Evolutionary conservation across 176 grass and related monocot genomes (phyloP).

Genomic region (Bromus sterilis): DNA sequence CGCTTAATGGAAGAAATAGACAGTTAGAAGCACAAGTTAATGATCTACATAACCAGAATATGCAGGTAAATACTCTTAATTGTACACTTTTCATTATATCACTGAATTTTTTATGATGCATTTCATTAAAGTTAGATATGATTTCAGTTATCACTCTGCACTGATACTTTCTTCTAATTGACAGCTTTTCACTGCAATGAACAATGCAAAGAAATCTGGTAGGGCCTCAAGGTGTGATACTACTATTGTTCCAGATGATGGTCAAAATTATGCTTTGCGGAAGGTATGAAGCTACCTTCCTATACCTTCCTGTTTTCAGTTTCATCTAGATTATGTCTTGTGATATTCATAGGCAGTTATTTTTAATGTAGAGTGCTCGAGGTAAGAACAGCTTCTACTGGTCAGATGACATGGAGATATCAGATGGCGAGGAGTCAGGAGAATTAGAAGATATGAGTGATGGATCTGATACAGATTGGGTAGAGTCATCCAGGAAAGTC

Average conservation of each 20-base stretch:
- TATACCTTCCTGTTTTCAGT: background rate
- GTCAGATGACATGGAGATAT: conserved; percentile 90
- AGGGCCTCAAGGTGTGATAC: background rate
- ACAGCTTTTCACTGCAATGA: conserved; percentile 59
- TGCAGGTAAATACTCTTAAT: conserved; percentile 34
- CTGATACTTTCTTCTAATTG: conserved; percentile 19
- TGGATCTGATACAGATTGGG: conserved; percentile 55
- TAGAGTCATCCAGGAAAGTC: conserved; percentile 29
- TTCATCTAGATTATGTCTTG: background rate
- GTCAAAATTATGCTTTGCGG: background rate
- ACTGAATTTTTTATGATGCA: background rate
- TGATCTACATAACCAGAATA: conserved; percentile 58
- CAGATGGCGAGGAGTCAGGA: conserved; percentile 54
- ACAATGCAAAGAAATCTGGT: conserved; percentile 34
- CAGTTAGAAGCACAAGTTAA: conserved; percentile 58
- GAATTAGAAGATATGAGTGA: conserved; percentile 37
- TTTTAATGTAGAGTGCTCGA: conserved; percentile 30
- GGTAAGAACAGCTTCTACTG: conserved; percentile 16
- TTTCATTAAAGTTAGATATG: background rate
- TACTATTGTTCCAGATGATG: conserved; percentile 18
- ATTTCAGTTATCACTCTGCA: background rate
- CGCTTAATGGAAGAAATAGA: conserved; percentile 48
- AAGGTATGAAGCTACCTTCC: conserved; percentile 39
- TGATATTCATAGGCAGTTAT: background rate
- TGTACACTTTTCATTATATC: conserved; percentile 7